Evolutionary conservation across 1,139 yeast genomes (phyloP).

Genomic region (Blastobotrys aristatus): DNA sequence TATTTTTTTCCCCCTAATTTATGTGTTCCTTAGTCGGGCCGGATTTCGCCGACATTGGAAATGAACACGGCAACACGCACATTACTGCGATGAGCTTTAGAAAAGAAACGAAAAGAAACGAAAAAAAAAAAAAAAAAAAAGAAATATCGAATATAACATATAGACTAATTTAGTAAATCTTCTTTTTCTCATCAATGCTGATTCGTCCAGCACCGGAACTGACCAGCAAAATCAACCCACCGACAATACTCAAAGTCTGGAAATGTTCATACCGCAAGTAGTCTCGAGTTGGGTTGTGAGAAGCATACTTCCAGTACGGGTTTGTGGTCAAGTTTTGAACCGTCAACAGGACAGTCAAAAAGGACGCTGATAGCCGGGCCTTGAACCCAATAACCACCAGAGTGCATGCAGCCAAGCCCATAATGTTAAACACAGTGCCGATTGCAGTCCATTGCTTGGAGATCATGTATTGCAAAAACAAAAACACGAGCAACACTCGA

Average conservation of each 20-base stretch:
- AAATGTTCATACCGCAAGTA: conserved; percentile 88
- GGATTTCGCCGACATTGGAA: too few relatives aligned
- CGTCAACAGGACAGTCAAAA: conserved; percentile 68
- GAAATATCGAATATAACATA: not conserved
- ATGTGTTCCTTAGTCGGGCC: too few relatives aligned
- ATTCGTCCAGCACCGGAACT: conserved; percentile 96
- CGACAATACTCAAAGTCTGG: conserved; percentile 92
- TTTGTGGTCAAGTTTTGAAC: conserved; percentile 75
- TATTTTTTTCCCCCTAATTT: too few relatives aligned
- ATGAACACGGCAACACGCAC: too few relatives aligned
- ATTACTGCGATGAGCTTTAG: too few relatives aligned
- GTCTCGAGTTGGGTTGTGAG: conserved; percentile 77
- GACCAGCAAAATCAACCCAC: conserved; percentile 85
- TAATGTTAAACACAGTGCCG: conserved; percentile 57
- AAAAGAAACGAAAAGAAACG: too few relatives aligned
- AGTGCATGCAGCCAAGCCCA: conserved; percentile 68
- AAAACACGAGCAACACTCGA: conserved; percentile 74
- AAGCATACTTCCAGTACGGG: conserved; percentile 80
- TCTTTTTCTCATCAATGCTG: conserved; percentile 93
- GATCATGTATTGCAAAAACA: conserved; percentile 82
- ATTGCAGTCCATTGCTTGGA: conserved; percentile 70
- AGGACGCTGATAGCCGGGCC: conserved; percentile 82
- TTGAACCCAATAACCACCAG: conserved; percentile 90
- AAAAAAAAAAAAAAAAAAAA: too few relatives aligned
- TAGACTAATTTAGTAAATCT: conserved; percentile 59